Evolutionary conservation across 768 basidiomycete species (phyloP), one percentile per base, ranked within the genome.

Genomic region (Termitomyces eurrhizus): DNA sequence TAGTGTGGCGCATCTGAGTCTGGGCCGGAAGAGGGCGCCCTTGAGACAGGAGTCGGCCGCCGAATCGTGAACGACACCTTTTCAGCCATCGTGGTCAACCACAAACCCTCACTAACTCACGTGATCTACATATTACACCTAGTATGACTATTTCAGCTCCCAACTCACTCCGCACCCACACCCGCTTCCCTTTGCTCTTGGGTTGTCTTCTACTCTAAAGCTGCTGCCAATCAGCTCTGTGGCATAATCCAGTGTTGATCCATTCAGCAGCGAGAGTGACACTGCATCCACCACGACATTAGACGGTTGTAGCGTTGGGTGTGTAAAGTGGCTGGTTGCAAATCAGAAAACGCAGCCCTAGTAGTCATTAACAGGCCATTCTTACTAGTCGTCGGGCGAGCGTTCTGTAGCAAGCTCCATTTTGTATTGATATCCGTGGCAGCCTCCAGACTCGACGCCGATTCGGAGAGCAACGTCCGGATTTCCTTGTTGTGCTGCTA

Each of bases 161-260:
- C 93, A 97, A 69, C 93, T 95, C 24, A 98, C 88, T 16, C 96
- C 96, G 68, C 96, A 99, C 1, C 96, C 95, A 63, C 96, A 98
- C 0, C 92, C 92, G 49, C 83, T 85, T 2, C 93, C 93, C 65
- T 93, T 89, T 0, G 95, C 90, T 72, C 93, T 92, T 0, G 96
- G 96, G 66, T 98, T 99, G 26, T 89, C 85, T 9, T 82, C 70
- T 3, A 98, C 74, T 12, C 89, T 79, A 72, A 99, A 99, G 49
- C 86, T 89, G 70, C 90, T 92, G 13, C 96, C 96, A 67, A 98
- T 98, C 41, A 98, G 83, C 73, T 98, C 96, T 0, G 94, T 96
- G 0, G 91, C 90, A 69, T 87, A 95, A 72, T 97, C 94, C 46
- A 98, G 79, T 0, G 90, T 92, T 0, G 93, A 86, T 4, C 95